Base-by-base conservation (phyloP, 352 stramenopile genomes). In the Phytophthora cryptogea region DNA sequence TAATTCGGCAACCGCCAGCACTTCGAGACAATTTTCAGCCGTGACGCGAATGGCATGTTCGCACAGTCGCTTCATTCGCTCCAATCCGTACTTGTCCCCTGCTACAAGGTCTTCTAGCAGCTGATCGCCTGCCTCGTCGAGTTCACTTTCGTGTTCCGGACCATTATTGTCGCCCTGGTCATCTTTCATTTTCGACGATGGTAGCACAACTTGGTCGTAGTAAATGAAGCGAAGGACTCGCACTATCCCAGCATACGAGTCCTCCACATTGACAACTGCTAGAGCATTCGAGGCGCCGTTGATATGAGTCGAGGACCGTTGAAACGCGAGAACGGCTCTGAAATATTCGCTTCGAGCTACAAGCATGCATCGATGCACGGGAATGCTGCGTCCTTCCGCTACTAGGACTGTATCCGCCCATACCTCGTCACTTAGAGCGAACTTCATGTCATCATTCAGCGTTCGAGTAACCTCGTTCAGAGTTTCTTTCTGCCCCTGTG, bases 211-310 rank as follows among this genome's bases (percentile, higher is more conserved):
- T 8, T 74, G 70, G 28, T 89, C 82, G 56, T 77, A 77, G 66
- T 93, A 93, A 48, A 93, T 88, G 49, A 89, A 93, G n/a, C 75
- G 57, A 27, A 91, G 68, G 14, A 93, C 72, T 11, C 80, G 78
- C 0, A 76, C 54, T 55, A 89, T 76, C 35, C 54, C 57, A 8
- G 36, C 27, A 46, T 79, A 83, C 17, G 76, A 78, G 16, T 89
- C 78, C 39, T 93, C 78, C 17, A 91, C 80, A n/a, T 62, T 54
- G 1, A 93, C 35, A 28, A 72, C 20, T 5, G 56, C 30, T 23
- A 36, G 33, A 2, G 52, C 47, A 9, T 20, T 53, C 0, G 1
- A 4, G 17, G 2, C 20, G 0, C 32, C 26, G 14, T 8, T 31
- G 43, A 37, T 17, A 32, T 45, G 10, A 36, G 57, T 28, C 23